Conservation (phyloP, 2,329 filamentous ascomycete genomes). For the Stagonosporopsis vannaccii region DNA sequence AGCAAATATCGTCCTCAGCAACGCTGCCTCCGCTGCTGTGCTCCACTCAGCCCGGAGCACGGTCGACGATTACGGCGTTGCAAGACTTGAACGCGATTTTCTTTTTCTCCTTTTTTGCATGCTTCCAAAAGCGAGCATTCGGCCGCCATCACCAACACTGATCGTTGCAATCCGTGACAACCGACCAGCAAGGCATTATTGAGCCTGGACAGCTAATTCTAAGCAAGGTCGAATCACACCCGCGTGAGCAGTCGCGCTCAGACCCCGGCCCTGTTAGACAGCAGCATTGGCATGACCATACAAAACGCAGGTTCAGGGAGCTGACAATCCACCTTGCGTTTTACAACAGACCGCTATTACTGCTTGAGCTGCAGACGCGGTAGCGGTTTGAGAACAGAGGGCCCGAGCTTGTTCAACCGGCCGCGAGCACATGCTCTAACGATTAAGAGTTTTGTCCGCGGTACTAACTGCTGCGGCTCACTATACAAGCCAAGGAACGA, state of each 20-base stretch:
- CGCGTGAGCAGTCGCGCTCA: constrained; percentile 14
- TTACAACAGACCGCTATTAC: background rate
- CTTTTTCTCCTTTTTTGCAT: background rate
- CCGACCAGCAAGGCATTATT: background rate
- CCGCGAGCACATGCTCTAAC: background rate
- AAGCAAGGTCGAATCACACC: constrained; percentile 4
- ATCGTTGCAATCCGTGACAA: too few species aligned
- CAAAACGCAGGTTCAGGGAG: constrained; percentile 1
- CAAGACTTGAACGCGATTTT: background rate
- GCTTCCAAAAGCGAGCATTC: too few species aligned
- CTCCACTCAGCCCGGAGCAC: too few species aligned
- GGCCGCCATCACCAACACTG: too few species aligned
- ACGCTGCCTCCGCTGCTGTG: background rate
- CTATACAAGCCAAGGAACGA: background rate
- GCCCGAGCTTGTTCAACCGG: background rate
- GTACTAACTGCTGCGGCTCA: background rate
- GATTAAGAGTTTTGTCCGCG: background rate
- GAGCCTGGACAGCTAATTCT: background rate
- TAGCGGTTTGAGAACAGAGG: background rate
- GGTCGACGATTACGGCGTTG: too few species aligned
- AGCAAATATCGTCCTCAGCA: background rate
- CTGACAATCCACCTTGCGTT: constrained; percentile 1
- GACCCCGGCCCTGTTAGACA: constrained; percentile 9
- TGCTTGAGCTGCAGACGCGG: background rate
- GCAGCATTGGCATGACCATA: constrained; percentile 14